A percentile compares a stretch with the other conserved stretches of the same genome.
phyloP scores from a whole-genome alignment of 2,329 filamentous ascomycete species.

The Gliomastix tumulicola region DNA sequence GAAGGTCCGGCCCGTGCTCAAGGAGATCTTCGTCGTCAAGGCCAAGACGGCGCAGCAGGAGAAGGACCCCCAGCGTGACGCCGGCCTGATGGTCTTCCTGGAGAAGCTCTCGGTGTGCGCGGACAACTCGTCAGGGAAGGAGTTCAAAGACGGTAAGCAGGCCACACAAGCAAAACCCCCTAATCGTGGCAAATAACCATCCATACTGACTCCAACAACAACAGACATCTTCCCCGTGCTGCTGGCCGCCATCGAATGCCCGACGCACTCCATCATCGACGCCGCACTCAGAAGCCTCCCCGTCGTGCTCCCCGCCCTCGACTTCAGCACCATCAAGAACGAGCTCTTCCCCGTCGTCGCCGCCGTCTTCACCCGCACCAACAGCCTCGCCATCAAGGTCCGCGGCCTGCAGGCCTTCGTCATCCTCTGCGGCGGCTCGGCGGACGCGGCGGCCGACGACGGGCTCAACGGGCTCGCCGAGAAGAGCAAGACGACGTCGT shows the following conservation, averaged over 20 bases:
- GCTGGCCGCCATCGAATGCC: constrained; percentile 74
- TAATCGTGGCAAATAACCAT: background rate
- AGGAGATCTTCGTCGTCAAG: constrained; percentile 70
- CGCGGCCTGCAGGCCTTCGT: constrained; percentile 85
- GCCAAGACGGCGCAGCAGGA: constrained; percentile 55
- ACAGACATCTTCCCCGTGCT: constrained; percentile 83
- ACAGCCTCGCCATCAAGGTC: constrained; percentile 90
- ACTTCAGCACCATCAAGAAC: constrained; percentile 96
- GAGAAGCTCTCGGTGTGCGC: constrained; percentile 74
- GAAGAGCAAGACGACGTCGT: constrained; percentile 51
- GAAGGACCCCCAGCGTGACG: constrained; percentile 76
- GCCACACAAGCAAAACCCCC: background rate
- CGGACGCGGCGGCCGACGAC: constrained; percentile 47
- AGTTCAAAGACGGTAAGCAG: constrained; percentile 81
- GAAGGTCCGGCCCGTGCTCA: constrained; percentile 75
- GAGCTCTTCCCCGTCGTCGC: constrained; percentile 93
- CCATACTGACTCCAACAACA: constrained; percentile 10
- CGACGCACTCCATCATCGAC: constrained; percentile 85
- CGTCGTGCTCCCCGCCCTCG: constrained; percentile 75
- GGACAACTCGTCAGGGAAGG: constrained; percentile 78
- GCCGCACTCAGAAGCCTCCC: constrained; percentile 74
- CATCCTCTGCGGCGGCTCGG: constrained; percentile 75
- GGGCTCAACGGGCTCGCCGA: constrained; percentile 67
- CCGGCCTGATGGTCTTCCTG: constrained; percentile 83
- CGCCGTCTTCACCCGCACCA: constrained; percentile 85